Percentiles rank a stretch among this genome's conserved stretches.
These are phyloP conservation scores for Mycena sanguinolenta DNA, from an alignment of 768 basidiomycete genomes.

Conservation along the genomic window DNA sequence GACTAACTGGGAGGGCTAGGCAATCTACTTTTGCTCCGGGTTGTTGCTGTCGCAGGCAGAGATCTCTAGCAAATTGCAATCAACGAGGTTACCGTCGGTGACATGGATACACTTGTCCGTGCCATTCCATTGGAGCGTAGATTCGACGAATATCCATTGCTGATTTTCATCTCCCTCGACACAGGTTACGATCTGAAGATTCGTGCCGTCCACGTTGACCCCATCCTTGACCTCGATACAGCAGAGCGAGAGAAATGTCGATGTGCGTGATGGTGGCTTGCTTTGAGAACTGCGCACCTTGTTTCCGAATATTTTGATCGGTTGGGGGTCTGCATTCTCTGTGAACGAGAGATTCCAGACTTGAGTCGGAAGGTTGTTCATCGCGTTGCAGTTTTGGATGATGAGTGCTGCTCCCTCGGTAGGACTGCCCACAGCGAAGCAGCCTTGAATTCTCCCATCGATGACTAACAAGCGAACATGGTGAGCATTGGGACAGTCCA, in stretches of 20 bases:
- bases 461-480: background rate
- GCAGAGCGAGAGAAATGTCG: no score
- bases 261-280: no score
- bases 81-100: no score
- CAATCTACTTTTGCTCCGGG: no score
- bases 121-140: no score
- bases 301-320: background rate
- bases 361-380: background rate
- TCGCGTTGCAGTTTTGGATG: background rate
- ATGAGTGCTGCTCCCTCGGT: background rate
- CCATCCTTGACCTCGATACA: background rate
- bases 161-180: background rate
- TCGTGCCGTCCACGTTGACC: background rate
- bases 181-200: background rate
- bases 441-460: background rate
- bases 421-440: background rate
- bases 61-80: no score
- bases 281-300: background rate
- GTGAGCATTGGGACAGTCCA: no score
- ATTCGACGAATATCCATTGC: background rate
- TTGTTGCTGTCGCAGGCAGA: no score
- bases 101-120: no score
- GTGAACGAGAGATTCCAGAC: background rate
- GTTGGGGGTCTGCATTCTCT: background rate
- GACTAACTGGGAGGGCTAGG: no score